Percentiles rank a stretch among this genome's conserved stretches.
Conservation (phyloP, 768 basidiomycete genomes). For the Trametes gibbosa region DNA sequence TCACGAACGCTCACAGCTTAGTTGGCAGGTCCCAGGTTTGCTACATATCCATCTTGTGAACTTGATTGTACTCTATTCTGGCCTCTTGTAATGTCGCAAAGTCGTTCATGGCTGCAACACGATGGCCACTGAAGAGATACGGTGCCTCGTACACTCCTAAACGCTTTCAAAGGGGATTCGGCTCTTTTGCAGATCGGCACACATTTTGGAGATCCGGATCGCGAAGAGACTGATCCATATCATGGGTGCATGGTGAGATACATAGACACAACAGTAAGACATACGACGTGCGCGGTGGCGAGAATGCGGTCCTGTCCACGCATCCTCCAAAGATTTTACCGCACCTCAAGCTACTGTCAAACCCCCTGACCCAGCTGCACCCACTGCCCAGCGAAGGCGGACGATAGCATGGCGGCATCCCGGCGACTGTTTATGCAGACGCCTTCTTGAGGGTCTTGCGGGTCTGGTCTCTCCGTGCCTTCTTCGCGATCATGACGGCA, state of each 20-base stretch:
- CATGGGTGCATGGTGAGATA: conserved; percentile 15
- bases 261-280: conserved; percentile 15
- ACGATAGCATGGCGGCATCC: not conserved
- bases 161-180: no score
- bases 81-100: no score
- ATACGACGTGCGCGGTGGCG: conserved; percentile 7
- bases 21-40: no score
- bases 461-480: conserved; percentile 75
- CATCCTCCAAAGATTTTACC: conserved; percentile 7
- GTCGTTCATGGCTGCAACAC: no score
- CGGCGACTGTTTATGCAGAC: conserved; percentile 25
- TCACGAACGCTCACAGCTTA: no score
- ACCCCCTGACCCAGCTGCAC: not conserved
- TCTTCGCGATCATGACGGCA: conserved; percentile 85
- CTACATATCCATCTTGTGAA: no score
- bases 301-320: conserved; percentile 8
- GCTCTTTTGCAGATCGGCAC: no score
- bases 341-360: not conserved
- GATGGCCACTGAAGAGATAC: no score
- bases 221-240: conserved; percentile 9
- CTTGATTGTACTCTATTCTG: no score
- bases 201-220: no score
- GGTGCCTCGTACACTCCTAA: no score
- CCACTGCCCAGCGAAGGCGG: conserved; percentile 3
- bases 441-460: conserved; percentile 64